phyloP scores from a whole-genome alignment of 164 flowering plant genomes.

The Piper longum region DNA sequence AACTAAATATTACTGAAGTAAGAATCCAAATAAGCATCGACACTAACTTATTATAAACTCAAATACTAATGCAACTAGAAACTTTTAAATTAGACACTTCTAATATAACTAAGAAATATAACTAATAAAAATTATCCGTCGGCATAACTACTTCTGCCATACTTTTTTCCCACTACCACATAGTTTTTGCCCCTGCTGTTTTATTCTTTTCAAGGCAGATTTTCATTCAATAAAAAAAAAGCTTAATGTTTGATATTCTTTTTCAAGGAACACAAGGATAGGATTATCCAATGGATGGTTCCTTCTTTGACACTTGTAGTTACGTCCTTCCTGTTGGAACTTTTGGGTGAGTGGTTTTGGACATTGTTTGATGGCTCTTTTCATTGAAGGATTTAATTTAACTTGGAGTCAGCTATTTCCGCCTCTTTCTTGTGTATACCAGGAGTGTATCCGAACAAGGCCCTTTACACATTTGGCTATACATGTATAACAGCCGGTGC shows the following conservation, averaged over 20 bases:
- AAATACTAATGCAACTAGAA: no score
- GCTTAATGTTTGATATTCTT: not conserved
- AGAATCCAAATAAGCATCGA: no score
- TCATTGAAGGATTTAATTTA: not conserved
- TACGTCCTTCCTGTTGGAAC: slow-evolving; percentile 31
- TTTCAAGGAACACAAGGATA: slow-evolving; percentile 50
- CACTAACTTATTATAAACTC: no score
- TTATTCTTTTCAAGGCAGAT: no score
- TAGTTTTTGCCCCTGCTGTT: no score
- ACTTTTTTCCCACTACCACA: no score
- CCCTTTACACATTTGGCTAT: slow-evolving; percentile 57
- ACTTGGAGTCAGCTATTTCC: not conserved
- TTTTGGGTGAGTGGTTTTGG: slow-evolving; percentile 23
- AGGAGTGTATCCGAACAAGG: slow-evolving; percentile 73
- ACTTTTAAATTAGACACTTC: no score
- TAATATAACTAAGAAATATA: no score
- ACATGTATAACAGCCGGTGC: slow-evolving; percentile 57
- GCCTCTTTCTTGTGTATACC: not conserved
- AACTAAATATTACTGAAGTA: no score
- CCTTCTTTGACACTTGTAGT: slow-evolving; percentile 27
- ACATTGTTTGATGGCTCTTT: not conserved
- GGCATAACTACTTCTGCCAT: no score
- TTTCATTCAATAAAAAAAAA: no score
- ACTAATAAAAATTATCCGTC: no score
- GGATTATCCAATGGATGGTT: slow-evolving; percentile 43